These are phyloP conservation scores for Amanita pallidorosea DNA, from an alignment of 768 basidiomycete genomes.

Conservation along the genomic window DNA sequence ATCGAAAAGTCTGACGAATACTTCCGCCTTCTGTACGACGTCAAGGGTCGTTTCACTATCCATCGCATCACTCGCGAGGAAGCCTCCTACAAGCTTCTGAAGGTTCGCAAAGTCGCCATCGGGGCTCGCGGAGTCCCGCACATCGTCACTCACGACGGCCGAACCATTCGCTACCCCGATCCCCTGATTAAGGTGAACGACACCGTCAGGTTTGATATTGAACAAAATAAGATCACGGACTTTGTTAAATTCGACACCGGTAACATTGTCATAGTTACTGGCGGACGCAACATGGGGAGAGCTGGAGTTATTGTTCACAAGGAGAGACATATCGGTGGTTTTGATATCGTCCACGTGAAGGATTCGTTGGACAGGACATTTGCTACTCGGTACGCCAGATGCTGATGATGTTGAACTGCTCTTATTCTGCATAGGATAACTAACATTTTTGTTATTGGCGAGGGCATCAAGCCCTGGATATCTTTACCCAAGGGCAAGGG, in stretches of 20 bases:
- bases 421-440: constrained; percentile 48
- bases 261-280: constrained; percentile 95
- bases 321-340: constrained; percentile 97
- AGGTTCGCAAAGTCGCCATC: constrained; percentile 85
- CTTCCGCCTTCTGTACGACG: constrained; percentile 98
- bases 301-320: constrained; percentile 92
- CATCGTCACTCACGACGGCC: constrained; percentile 97
- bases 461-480: constrained; percentile 93
- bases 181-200: constrained; percentile 93
- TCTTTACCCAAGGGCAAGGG: constrained; percentile 97
- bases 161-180: constrained; percentile 99
- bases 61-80: constrained; percentile 99
- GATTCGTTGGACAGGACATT: constrained; percentile 93
- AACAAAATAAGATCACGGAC: constrained; percentile 87
- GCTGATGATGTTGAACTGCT: background rate
- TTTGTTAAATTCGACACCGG: constrained; percentile 96
- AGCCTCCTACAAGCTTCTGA: constrained; percentile 92
- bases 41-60: constrained; percentile 99
- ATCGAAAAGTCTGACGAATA: constrained; percentile 98
- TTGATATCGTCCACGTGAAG: constrained; percentile 97
- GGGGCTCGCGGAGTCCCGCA: constrained; percentile 92
- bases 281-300: constrained; percentile 99
- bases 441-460: constrained; percentile 98
- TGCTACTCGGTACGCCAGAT: constrained; percentile 75
- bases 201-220: constrained; percentile 94